Evolutionary conservation across 1,284 basidiomycete genomes (phyloP), one percentile per base, ranked within the genome.

Genomic region (Rhodotorula sp.): DNA sequence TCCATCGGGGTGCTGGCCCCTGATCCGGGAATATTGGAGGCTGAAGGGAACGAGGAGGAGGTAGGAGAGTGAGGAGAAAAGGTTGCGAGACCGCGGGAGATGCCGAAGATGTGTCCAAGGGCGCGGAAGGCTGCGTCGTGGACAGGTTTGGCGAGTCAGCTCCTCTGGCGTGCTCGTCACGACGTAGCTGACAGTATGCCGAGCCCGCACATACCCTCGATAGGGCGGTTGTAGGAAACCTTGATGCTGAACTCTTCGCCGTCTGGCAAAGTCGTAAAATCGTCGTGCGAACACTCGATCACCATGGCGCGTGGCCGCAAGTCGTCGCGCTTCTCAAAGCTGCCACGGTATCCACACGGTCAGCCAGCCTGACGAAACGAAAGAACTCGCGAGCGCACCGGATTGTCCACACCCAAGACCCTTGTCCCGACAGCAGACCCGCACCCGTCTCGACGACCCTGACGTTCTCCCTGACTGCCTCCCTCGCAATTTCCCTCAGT

Each of bases 51-150:
- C 34, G 34, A 30, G 20, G 66, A 44, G 11, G 48, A 47, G 27
- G 15, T 32, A 10, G 54, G 55, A 11, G 39, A 44, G 39, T 44
- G 39, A 1, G 56, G 46, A 32, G 55, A n/a, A 54, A 74, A 70
- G 7, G 71, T 54, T 6, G 71, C 67, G 52, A 73, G 66, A 7
- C 67, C 61, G 34, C 74, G 69, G 6, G 68, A 66, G 61, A 73
- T 57, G 51, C 59, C 74, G 22, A 76, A 63, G 39, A 76, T 62
- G 59, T 76, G 75, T 11, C 75, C 75, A 20, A 76, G 62, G 7
- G 62, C 75, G 30, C 75, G 72, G 58, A 62, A 75, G 11, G 75
- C 75, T 76, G 64, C 47, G 7, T 19, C 4, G 46, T 2, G 22
- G 34, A 30, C 27, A 17, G n/a, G 5, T 30, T 9, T 4, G 10